Conservation (phyloP, 2,329 filamentous ascomycete species). For the Cyphellophora europaea region DNA sequence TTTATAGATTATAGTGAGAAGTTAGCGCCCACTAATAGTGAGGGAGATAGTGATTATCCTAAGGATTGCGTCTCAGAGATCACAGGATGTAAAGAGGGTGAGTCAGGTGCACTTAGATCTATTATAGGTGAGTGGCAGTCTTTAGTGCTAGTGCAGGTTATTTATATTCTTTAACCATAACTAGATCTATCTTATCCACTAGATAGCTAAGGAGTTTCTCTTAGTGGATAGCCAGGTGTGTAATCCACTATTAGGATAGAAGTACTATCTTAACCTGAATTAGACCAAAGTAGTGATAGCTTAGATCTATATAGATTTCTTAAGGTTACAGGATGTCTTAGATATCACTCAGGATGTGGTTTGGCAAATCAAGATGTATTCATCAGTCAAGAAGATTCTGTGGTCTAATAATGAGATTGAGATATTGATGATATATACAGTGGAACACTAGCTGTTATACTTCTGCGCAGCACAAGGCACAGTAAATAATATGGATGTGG, state of each 20-base stretch:
- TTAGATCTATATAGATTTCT: slow-evolving; percentile 6
- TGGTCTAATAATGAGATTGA: too few relatives aligned
- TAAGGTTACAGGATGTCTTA: too few relatives aligned
- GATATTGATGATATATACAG: too few relatives aligned
- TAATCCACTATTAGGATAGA: slow-evolving; percentile 2
- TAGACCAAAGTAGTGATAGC: slow-evolving; percentile 5
- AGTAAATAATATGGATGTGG: too few relatives aligned
- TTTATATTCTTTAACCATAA: slow-evolving; percentile 26
- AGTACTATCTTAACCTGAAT: slow-evolving; percentile 3
- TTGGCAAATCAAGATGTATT: too few relatives aligned
- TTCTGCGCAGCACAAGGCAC: too few relatives aligned
- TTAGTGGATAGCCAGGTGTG: not conserved
- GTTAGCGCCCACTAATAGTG: slow-evolving; percentile 18
- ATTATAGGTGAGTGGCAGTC: slow-evolving; percentile 10
- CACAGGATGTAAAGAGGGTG: not conserved
- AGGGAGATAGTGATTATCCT: slow-evolving; percentile 19
- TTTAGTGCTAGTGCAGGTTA: slow-evolving; percentile 26
- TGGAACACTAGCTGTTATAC: too few relatives aligned
- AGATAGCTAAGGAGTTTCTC: slow-evolving; percentile 32
- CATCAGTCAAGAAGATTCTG: too few relatives aligned
- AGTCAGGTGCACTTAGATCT: slow-evolving; percentile 1
- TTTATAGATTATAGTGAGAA: slow-evolving; percentile 20
- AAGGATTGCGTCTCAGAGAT: slow-evolving; percentile 9
- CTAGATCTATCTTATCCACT: slow-evolving; percentile 29
- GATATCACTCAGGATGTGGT: too few relatives aligned